Evolutionary conservation across 2,329 filamentous ascomycete species (phyloP).

Genomic region (Monilinia polystroma): DNA sequence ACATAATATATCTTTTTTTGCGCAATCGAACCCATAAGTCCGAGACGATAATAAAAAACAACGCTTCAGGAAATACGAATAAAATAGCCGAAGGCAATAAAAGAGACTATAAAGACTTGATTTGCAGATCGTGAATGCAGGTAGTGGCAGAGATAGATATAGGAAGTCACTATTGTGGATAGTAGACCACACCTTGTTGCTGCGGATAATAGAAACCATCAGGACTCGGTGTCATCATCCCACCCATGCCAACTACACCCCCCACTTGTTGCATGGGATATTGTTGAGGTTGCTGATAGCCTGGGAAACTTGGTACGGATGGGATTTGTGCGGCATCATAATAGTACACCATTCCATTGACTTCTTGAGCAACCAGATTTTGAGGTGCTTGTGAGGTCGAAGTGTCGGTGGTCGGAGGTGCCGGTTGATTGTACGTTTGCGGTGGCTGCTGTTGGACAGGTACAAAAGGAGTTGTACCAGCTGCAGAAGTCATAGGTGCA

Average conservation of each 20-base stretch:
- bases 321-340: slow-evolving; percentile 76
- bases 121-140: slow-evolving; percentile 8
- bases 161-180: slow-evolving; percentile 51
- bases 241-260: slow-evolving; percentile 68
- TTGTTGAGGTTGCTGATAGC: slow-evolving; percentile 51
- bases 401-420: slow-evolving; percentile 28
- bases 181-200: slow-evolving; percentile 57
- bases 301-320: slow-evolving; percentile 42
- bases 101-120: slow-evolving; percentile 8
- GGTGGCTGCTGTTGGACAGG: slow-evolving; percentile 37
- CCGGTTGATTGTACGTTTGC: slow-evolving; percentile 32
- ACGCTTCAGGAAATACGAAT: slow-evolving; percentile 13
- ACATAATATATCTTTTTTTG: slow-evolving; percentile 12
- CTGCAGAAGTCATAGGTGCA: slow-evolving; percentile 46
- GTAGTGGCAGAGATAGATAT: neutral
- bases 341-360: slow-evolving; percentile 95
- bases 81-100: slow-evolving; percentile 12
- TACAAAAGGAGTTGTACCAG: slow-evolving; percentile 35
- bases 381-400: slow-evolving; percentile 46
- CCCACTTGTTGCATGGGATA: slow-evolving; percentile 54
- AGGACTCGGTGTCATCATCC: slow-evolving; percentile 72
- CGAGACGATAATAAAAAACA: slow-evolving; percentile 6
- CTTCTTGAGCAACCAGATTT: slow-evolving; percentile 74
- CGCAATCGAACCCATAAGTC: slow-evolving; percentile 1
- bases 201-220: slow-evolving; percentile 71